These are phyloP conservation scores for Coemansia sp. DNA, from an alignment of 192 early-diverging fungal species.

Conservation along the genomic window DNA sequence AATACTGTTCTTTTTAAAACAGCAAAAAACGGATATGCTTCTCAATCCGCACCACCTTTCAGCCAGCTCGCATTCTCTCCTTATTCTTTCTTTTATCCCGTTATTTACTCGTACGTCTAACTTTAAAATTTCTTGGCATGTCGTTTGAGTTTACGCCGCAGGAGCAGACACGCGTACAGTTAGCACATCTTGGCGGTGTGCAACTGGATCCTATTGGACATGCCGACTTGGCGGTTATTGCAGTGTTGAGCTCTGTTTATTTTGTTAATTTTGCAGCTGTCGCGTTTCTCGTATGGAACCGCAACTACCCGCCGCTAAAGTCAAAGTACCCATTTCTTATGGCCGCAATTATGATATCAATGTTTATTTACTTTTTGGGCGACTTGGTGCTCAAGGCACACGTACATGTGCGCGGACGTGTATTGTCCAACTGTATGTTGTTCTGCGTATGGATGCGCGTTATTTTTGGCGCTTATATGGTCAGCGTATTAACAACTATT, in stretches of 20 bases:
- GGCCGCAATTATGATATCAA: constrained; percentile 25
- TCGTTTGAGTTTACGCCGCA: constrained; percentile 30
- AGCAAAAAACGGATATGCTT: too few species aligned
- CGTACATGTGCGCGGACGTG: constrained; percentile 28
- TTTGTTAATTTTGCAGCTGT: constrained; percentile 30
- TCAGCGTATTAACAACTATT: constrained; percentile 40
- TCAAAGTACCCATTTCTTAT: constrained; percentile 54
- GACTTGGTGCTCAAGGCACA: constrained; percentile 53
- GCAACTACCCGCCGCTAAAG: constrained; percentile 54
- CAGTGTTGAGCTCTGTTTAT: constrained; percentile 27
- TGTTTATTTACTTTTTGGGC: constrained; percentile 54
- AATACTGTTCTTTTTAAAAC: too few species aligned
- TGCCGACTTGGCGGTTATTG: constrained; percentile 33
- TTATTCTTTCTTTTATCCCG: too few species aligned
- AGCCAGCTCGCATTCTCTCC: too few species aligned
- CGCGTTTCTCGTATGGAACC: constrained; percentile 42
- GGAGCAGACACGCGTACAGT: constrained; percentile 20
- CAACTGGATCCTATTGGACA: constrained; percentile 43
- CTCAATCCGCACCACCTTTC: too few species aligned
- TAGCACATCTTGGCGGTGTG: constrained; percentile 31
- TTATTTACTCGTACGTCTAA: too few species aligned
- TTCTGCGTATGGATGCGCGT: constrained; percentile 52
- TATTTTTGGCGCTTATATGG: constrained; percentile 33
- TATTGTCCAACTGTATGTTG: constrained; percentile 40
- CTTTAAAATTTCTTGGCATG: constrained; percentile 12